A percentile compares a stretch with the other conserved stretches of the same genome.
phyloP scores from a whole-genome alignment of 2,329 filamentous ascomycete species.

The Alternaria sp. region DNA sequence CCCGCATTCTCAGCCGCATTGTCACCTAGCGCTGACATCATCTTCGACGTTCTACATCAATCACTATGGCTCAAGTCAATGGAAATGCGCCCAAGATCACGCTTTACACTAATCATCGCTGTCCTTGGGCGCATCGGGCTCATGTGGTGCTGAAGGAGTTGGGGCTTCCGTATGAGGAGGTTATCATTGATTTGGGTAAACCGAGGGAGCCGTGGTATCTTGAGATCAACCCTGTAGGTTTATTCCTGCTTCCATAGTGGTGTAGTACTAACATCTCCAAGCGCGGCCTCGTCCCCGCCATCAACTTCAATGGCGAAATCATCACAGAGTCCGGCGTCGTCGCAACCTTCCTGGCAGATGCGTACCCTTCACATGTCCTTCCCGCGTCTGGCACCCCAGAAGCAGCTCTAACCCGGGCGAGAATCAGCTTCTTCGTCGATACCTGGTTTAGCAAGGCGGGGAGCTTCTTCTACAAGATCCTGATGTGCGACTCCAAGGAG shows the following conservation, averaged over 20 bases:
- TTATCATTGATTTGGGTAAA: conserved; percentile 72
- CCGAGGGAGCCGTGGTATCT: conserved; percentile 78
- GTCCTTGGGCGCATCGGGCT: conserved; percentile 77
- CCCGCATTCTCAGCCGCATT: background rate
- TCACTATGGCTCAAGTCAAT: conserved; percentile 29
- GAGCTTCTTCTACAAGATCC: conserved; percentile 53
- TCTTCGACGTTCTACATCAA: background rate
- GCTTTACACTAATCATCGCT: conserved; percentile 73
- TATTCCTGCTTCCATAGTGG: background rate
- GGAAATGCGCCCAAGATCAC: conserved; percentile 59
- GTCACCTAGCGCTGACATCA: background rate
- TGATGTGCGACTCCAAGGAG: conserved; percentile 56
- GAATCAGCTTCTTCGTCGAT: conserved; percentile 75
- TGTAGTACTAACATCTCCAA: conserved; percentile 26
- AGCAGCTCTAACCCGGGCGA: conserved; percentile 67
- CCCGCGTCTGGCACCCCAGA: conserved; percentile 62
- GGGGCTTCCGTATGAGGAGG: conserved; percentile 69
- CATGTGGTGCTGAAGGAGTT: conserved; percentile 75
- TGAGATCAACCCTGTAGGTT: conserved; percentile 69
- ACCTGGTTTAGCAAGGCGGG: conserved; percentile 70
- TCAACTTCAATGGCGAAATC: conserved; percentile 68
- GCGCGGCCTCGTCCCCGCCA: conserved; percentile 75
- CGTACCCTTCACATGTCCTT: conserved; percentile 70
- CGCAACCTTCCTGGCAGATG: conserved; percentile 73
- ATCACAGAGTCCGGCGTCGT: conserved; percentile 77